Percentiles rank a stretch among this genome's conserved stretches.
Conservation (phyloP, 2,329 filamentous ascomycete genomes). For the Magnaporthiopsis poae region DNA sequence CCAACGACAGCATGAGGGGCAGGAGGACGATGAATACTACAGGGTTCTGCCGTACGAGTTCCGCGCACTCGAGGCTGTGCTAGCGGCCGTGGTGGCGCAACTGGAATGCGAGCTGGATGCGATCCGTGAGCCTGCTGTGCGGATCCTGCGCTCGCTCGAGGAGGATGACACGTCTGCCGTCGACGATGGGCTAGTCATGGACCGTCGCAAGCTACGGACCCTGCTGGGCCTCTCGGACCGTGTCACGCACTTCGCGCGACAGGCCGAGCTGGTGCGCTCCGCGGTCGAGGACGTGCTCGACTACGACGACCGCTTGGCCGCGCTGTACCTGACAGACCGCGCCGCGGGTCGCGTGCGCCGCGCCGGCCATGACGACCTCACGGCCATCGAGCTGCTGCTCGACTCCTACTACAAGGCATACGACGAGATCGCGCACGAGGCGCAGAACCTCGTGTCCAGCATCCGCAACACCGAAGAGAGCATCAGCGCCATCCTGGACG, state of each 20-base stretch:
- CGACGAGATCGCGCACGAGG: constrained; percentile 94
- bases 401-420: constrained; percentile 97
- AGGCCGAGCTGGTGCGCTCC: constrained; percentile 83
- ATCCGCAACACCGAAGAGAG: constrained; percentile 98
- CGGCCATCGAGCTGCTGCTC: constrained; percentile 90
- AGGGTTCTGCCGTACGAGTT: constrained; percentile 80
- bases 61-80: constrained; percentile 83
- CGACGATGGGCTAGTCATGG: constrained; percentile 41
- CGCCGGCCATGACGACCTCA: constrained; percentile 68
- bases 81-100: constrained; percentile 86
- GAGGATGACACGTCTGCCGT: constrained; percentile 48
- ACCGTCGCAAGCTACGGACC: constrained; percentile 82
- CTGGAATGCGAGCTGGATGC: constrained; percentile 91
- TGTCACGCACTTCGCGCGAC: constrained; percentile 92
- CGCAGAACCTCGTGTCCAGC: constrained; percentile 81
- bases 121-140: constrained; percentile 82
- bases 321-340: constrained; percentile 94
- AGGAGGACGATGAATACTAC: constrained; percentile 25
- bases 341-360: constrained; percentile 60
- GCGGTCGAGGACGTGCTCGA: constrained; percentile 92
- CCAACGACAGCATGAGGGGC: constrained; percentile 54
- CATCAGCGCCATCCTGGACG: constrained; percentile 91
- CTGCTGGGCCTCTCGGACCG: constrained; percentile 91
- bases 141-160: constrained; percentile 79
- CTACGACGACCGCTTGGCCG: constrained; percentile 88